Percentiles rank a stretch among this genome's conserved stretches.
phyloP scores from a whole-genome alignment of 2,329 filamentous ascomycete genomes.

The Alternaria sp. region DNA sequence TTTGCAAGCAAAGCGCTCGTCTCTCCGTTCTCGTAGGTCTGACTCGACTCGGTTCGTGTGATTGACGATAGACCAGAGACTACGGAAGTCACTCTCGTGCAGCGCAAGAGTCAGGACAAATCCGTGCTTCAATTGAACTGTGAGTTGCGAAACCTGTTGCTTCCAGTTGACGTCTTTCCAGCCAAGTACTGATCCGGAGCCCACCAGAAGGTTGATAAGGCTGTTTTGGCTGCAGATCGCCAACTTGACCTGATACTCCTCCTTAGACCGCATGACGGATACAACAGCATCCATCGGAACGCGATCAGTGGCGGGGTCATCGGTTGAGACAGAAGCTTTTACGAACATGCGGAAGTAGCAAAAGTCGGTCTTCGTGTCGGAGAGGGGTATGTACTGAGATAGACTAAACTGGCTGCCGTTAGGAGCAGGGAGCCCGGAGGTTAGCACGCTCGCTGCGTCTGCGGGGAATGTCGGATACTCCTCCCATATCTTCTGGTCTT shows the following conservation, averaged over 20 bases:
- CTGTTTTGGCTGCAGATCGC: slow-evolving; percentile 81
- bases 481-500: slow-evolving; percentile 83
- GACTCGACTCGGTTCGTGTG: slow-evolving; percentile 79
- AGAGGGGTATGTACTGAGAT: slow-evolving; percentile 74
- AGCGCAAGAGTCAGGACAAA: slow-evolving; percentile 76
- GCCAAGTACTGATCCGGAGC: slow-evolving; percentile 68
- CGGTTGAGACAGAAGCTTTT: slow-evolving; percentile 75
- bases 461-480: slow-evolving; percentile 76
- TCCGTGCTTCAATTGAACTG: slow-evolving; percentile 74
- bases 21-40: slow-evolving; percentile 70
- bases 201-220: slow-evolving; percentile 75
- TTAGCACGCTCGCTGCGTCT: slow-evolving; percentile 72
- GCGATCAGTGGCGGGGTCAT: slow-evolving; percentile 68
- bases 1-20: slow-evolving; percentile 74
- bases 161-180: slow-evolving; percentile 88
- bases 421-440: slow-evolving; percentile 46
- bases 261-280: slow-evolving; percentile 73
- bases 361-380: slow-evolving; percentile 76
- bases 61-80: slow-evolving; percentile 82
- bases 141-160: slow-evolving; percentile 68
- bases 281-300: slow-evolving; percentile 76
- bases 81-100: slow-evolving; percentile 77
- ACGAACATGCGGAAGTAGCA: slow-evolving; percentile 80
- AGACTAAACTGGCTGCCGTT: slow-evolving; percentile 57
- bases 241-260: slow-evolving; percentile 73